Base-by-base conservation (phyloP, 768 basidiomycete species). In the Lactarius psammicola region DNA sequence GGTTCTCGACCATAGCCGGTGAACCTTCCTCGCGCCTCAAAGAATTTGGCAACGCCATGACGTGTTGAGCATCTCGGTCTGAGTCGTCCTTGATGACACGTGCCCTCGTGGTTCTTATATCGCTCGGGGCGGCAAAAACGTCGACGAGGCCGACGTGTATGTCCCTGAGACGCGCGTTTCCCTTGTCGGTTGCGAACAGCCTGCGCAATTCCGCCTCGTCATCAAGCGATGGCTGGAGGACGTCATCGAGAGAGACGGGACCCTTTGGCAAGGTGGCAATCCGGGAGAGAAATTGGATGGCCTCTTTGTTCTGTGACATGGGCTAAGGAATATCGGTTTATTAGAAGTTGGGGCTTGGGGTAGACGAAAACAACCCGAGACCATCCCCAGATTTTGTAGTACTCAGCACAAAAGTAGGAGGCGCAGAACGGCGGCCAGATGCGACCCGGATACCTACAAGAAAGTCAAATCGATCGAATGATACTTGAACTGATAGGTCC, bases 131-230 rank as follows among this genome's bases (percentile, higher is more conserved):
- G 33, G 75, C 79, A 72, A 87, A 87, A 2, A 86, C 78, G 62
- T 87, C 83, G 67, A 87, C 81, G 20, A 87, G 82, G 5, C 86
- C 85, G 56, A 87, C 83, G 64, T 82, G 72, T 4, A 81, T 81
- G 67, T 84, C 78, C 18, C 72, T 66, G 33, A 86, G 77, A 31
- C 81, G 79, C 10, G 72, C n/a, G 63, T 84, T 80, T 55, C 67
- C 65, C 72, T 78, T 81, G 68, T 86, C 84, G 2, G 80, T 82
- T 9, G 85, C 85, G 65, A 84, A 87, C 26, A 85, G 75, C 62
- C 78, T 80, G 67, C 86, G 80, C 54, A 88, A 74, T 55, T 82
- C 78, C 1, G 81, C 77, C 74, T 88, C 86, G 55, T 85, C 81
- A 11, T 83, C 82, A 59, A 88, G 76, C 38, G 84, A 83, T 20